Evolutionary conservation across 192 early-diverging fungal genomes (phyloP).

Genomic region (Coemansia sp.): DNA sequence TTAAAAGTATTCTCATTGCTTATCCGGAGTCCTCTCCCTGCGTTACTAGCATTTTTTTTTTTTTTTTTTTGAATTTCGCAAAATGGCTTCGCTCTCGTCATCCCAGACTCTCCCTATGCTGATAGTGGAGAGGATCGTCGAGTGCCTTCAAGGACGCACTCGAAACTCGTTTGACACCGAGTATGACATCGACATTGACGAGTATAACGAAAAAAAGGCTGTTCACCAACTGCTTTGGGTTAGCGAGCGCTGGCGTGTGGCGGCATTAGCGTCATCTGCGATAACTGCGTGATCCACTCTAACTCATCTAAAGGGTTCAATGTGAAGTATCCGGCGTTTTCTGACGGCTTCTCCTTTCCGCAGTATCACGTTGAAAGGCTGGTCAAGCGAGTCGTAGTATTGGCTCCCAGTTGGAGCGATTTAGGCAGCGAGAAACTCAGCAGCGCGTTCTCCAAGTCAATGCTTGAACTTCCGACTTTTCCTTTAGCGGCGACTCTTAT

Average conservation of each 20-base stretch:
- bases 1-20: no score
- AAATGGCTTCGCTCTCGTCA: background rate
- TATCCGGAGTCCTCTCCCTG: no score
- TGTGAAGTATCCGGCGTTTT: background rate
- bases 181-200: background rate
- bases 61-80: background rate
- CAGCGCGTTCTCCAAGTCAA: no score
- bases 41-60: background rate
- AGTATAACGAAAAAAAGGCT: background rate
- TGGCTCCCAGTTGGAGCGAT: background rate
- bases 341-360: background rate
- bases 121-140: background rate
- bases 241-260: conserved; percentile 4
- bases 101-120: background rate
- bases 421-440: background rate
- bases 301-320: background rate
- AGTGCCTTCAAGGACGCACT: background rate
- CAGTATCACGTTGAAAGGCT: no score
- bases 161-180: background rate
- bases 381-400: background rate
- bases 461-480: background rate
- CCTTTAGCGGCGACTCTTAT: no score
- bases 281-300: background rate
- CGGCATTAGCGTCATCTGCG: background rate
- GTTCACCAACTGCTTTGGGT: background rate